Conservation (phyloP, 176 grass and related monocot species). For the Raddia guianensis region DNA sequence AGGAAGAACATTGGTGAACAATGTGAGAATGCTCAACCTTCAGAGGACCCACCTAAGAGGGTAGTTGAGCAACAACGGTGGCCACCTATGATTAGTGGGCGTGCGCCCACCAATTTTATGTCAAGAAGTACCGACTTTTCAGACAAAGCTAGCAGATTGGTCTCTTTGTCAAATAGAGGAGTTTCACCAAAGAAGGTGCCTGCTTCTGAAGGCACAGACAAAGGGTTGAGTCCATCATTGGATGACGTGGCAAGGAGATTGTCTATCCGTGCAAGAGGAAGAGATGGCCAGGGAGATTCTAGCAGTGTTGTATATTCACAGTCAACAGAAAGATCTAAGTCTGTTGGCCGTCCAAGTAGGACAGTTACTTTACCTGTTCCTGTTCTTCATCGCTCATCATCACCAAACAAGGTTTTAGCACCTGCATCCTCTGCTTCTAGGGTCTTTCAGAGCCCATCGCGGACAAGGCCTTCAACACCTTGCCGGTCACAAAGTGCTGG, state of each 20-base stretch:
- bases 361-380: slow-evolving; percentile 54
- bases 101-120: slow-evolving; percentile 48
- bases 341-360: slow-evolving; percentile 44
- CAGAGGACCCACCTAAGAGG: slow-evolving; percentile 48
- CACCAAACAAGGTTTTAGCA: slow-evolving; percentile 58
- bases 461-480: slow-evolving; percentile 70
- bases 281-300: slow-evolving; percentile 41
- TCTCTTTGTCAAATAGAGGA: slow-evolving; percentile 52
- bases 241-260: slow-evolving; percentile 59
- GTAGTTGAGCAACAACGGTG: slow-evolving; percentile 61
- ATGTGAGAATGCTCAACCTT: slow-evolving; percentile 61
- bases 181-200: slow-evolving; percentile 51
- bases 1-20: slow-evolving; percentile 65
- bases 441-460: slow-evolving; percentile 55
- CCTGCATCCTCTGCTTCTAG: slow-evolving; percentile 39
- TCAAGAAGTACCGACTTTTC: slow-evolving; percentile 48
- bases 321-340: slow-evolving; percentile 55
- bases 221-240: slow-evolving; percentile 43
- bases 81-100: slow-evolving; percentile 61
- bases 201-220: slow-evolving; percentile 39
- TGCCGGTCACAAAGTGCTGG: slow-evolving; percentile 54
- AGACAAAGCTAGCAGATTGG: slow-evolving; percentile 49
- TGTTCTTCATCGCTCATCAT: slow-evolving; percentile 48
- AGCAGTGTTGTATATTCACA: slow-evolving; percentile 37
- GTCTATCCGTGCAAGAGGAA: slow-evolving; percentile 48